phyloP scores from a whole-genome alignment of 75 land plant genomes.

The Cryptomeria japonica region DNA sequence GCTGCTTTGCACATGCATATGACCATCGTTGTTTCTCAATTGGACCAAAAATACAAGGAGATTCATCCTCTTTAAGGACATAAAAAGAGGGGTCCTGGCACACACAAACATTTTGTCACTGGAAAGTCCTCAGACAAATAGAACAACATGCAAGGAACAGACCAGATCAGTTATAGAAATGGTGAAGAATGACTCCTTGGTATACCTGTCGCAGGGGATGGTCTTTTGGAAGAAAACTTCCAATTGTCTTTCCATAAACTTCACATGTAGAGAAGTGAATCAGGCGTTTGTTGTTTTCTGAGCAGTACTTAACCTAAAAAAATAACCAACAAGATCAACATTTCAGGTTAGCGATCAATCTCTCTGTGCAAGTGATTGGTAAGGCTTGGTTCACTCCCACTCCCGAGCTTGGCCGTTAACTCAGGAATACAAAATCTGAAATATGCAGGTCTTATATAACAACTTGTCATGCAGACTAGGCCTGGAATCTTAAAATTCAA shows the following conservation, averaged over 20 bases:
- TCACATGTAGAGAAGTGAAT: slow-evolving; percentile 99
- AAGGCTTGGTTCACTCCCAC: background rate
- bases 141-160: background rate
- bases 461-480: background rate
- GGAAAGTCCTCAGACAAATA: background rate
- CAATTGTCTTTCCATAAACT: slow-evolving; percentile 94
- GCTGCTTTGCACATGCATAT: slow-evolving; percentile 98
- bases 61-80: slow-evolving; percentile 80
- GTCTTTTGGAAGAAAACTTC: slow-evolving; percentile 92
- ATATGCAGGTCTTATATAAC: background rate
- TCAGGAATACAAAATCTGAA: background rate
- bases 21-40: slow-evolving; percentile 98
- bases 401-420: background rate
- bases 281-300: slow-evolving; percentile 79
- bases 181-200: background rate
- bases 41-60: slow-evolving; percentile 95
- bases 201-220: slow-evolving; percentile 72
- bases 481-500: background rate
- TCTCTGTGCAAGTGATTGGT: background rate
- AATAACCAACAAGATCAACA: background rate
- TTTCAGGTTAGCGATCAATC: background rate
- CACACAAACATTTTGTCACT: slow-evolving; percentile 1
- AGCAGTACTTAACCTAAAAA: slow-evolving; percentile 77
- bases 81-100: slow-evolving; percentile 78
- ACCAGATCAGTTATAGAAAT: background rate